These are phyloP conservation scores for Cladosporium sp. DNA, from an alignment of 2,329 filamentous ascomycete species.

Conservation along the genomic window DNA sequence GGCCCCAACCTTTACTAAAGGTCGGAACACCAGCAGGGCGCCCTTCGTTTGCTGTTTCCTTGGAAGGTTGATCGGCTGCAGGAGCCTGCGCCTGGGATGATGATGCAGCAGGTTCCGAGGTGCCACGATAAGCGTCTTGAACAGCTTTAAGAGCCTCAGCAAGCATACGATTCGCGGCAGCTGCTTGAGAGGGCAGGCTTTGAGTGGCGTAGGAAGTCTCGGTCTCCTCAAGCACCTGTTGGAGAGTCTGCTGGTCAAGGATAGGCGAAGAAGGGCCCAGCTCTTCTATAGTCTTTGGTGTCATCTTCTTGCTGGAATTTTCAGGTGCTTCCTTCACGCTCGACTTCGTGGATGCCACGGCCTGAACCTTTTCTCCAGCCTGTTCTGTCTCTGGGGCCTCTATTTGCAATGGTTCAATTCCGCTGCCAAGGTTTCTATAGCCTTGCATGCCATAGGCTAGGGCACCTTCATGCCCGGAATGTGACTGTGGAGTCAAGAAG, in stretches of 20 bases:
- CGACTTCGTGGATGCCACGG: not conserved
- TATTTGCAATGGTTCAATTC: constrained; percentile 9
- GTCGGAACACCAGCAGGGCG: not conserved
- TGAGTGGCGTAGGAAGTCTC: constrained; percentile 9
- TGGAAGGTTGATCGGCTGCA: not conserved
- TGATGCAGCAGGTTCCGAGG: not conserved
- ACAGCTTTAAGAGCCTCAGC: not conserved
- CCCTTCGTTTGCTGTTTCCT: not conserved
- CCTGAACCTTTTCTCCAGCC: not conserved
- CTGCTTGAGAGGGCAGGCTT: constrained; percentile 5
- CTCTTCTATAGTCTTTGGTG: not conserved
- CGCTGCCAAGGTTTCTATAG: constrained; percentile 17
- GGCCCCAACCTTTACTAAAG: not conserved
- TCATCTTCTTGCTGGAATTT: not conserved
- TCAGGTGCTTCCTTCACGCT: not conserved
- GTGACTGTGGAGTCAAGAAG: no score
- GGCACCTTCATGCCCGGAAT: not conserved
- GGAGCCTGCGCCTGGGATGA: not conserved
- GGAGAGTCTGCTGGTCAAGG: not conserved
- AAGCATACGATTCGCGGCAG: not conserved
- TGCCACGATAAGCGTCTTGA: not conserved
- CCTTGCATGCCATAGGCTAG: constrained; percentile 21
- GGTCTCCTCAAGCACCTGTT: not conserved
- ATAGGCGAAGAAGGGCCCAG: not conserved
- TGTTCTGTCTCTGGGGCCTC: not conserved